Evolutionary conservation across 2,329 filamentous ascomycete genomes (phyloP).

Genomic region (Penicillium janthinellum): DNA sequence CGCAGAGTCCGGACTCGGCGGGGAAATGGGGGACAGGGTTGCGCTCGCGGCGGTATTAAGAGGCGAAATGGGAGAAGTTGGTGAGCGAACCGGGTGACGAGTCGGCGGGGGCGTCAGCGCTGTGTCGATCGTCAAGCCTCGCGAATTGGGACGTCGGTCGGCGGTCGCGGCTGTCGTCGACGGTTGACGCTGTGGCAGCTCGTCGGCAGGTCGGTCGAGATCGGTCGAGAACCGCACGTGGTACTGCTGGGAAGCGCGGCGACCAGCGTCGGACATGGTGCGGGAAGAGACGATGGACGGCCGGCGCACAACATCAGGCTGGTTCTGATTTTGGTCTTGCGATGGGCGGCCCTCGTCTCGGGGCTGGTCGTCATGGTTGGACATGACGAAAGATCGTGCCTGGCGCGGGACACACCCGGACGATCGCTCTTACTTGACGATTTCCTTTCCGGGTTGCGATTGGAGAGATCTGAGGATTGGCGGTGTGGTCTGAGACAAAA

Average conservation of each 20-base stretch:
- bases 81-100: slow-evolving; percentile 26
- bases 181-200: slow-evolving; percentile 13
- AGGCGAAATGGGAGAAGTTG: slow-evolving; percentile 31
- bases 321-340: slow-evolving; percentile 3
- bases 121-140: slow-evolving; percentile 38
- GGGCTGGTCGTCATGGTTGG: slow-evolving; percentile 18
- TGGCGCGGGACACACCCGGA: slow-evolving; percentile 15
- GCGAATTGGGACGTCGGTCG: slow-evolving; percentile 29
- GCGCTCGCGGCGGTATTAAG: slow-evolving; percentile 30
- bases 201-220: slow-evolving; percentile 29
- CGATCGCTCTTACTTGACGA: slow-evolving; percentile 14
- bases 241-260: slow-evolving; percentile 31
- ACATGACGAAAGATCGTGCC: slow-evolving; percentile 24
- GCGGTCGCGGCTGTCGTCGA: slow-evolving; percentile 5
- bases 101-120: slow-evolving; percentile 24
- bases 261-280: slow-evolving; percentile 32
- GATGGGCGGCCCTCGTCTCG: slow-evolving; percentile 11
- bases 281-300: slow-evolving; percentile 32
- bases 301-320: slow-evolving; percentile 20
- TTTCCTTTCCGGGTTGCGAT: neutral
- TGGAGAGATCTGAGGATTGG: neutral
- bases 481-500: neutral
- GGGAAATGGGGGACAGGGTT: slow-evolving; percentile 35
- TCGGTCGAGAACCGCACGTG: slow-evolving; percentile 40
- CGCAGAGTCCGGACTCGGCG: slow-evolving; percentile 28